Evolutionary conservation across 140 eudicot genomes (phyloP).

Genomic region (Ambrosia hybrid): DNA sequence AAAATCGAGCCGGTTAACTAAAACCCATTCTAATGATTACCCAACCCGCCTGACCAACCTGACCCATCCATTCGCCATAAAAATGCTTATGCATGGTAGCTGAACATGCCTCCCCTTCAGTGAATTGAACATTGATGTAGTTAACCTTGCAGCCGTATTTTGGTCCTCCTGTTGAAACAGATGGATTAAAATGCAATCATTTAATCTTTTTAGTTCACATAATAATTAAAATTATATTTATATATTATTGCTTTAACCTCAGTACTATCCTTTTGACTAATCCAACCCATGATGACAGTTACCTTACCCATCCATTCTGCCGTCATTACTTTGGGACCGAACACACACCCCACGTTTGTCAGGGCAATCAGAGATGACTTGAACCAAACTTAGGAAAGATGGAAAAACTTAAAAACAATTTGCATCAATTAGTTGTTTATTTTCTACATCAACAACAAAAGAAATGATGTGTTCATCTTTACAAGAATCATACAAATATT

Average conservation of each 20-base stretch:
- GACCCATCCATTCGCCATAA: too few species aligned
- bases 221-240: background rate
- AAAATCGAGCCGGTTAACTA: background rate
- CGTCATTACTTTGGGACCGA: too few species aligned
- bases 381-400: too few species aligned
- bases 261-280: constrained; percentile 77
- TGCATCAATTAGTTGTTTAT: too few species aligned
- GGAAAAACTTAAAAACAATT: too few species aligned
- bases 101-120: constrained; percentile 78
- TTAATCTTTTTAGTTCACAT: constrained; percentile 5
- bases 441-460: too few species aligned
- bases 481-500: too few species aligned
- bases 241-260: constrained; percentile 50
- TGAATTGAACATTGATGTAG: constrained; percentile 80
- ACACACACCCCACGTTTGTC: too few species aligned
- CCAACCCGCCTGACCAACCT: too few species aligned
- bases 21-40: too few species aligned
- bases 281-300: constrained; percentile 44
- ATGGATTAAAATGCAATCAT: constrained; percentile 2
- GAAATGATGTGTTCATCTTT: too few species aligned
- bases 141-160: constrained; percentile 62
- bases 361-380: too few species aligned
- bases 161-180: constrained; percentile 64
- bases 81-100: constrained; percentile 38
- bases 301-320: background rate